Conservation (phyloP, 1,284 basidiomycete species). For the Pseudozyma tsukubaensis region DNA sequence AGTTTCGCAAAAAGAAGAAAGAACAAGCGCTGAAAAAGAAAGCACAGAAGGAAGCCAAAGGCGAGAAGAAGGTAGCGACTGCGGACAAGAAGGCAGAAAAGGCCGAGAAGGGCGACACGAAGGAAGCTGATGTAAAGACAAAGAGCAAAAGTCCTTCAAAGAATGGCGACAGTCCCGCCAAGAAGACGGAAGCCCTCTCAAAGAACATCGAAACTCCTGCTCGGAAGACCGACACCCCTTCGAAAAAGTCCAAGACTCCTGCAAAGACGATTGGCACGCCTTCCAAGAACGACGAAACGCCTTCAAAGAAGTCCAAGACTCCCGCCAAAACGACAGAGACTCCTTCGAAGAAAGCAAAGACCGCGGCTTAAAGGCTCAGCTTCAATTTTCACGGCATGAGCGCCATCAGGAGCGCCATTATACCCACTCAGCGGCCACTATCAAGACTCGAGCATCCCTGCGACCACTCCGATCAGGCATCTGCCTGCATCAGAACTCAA, state of each 20-base stretch:
- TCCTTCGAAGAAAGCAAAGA: conserved; percentile 5
- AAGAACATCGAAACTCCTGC: not conserved
- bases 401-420: conserved; percentile 4
- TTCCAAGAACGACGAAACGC: conserved; percentile 8
- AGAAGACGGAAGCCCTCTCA: not conserved
- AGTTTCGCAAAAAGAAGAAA: conserved; percentile 36
- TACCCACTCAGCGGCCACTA: conserved; percentile 7
- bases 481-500: not conserved
- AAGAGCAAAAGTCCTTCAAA: conserved; percentile 1
- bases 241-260: not conserved
- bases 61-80: not conserved
- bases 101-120: conserved; percentile 3
- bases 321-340: not conserved
- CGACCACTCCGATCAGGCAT: not conserved
- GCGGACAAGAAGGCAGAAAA: not conserved
- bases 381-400: not conserved
- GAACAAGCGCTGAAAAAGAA: conserved; percentile 28
- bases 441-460: conserved; percentile 8
- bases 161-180: not conserved
- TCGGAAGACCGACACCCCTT: not conserved
- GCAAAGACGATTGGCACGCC: not conserved
- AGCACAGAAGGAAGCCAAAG: conserved; percentile 9
- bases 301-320: conserved; percentile 4
- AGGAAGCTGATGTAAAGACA: not conserved
- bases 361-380: conserved; percentile 1